These are phyloP conservation scores for Ajuga reptans DNA, from an alignment of 305 asterid species.

Conservation along the genomic window DNA sequence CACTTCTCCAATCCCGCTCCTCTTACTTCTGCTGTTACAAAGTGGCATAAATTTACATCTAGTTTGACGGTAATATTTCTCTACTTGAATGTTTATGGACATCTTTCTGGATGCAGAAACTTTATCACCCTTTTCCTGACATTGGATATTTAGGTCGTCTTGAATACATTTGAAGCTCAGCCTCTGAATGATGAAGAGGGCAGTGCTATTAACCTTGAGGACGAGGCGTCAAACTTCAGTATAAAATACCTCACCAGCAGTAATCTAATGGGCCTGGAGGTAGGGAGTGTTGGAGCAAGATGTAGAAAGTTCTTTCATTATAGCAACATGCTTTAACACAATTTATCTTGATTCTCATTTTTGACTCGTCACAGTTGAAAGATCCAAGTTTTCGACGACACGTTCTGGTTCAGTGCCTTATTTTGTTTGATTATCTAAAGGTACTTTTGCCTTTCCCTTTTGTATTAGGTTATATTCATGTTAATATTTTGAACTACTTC, in stretches of 20 bases:
- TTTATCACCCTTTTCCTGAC: constrained; percentile 9
- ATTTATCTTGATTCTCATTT: constrained; percentile 20
- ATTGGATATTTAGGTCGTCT: constrained; percentile 51
- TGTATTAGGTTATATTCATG: constrained; percentile 6
- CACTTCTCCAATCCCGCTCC: constrained; percentile 78
- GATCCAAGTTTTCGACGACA: constrained; percentile 98
- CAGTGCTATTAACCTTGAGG: constrained; percentile 67
- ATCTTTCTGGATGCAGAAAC: not conserved
- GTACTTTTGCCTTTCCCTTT: constrained; percentile 33
- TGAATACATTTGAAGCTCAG: constrained; percentile 88
- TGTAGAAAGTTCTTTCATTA: constrained; percentile 3
- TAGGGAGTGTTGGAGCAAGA: constrained; percentile 21
- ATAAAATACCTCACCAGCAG: constrained; percentile 94
- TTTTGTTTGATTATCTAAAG: constrained; percentile 88
- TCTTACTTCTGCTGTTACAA: constrained; percentile 53
- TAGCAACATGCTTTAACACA: constrained; percentile 14
- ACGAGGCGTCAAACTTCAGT: constrained; percentile 82
- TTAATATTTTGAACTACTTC: constrained; percentile 11
- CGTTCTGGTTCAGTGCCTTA: constrained; percentile 86
- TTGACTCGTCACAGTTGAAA: constrained; percentile 54
- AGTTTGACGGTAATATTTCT: constrained; percentile 49
- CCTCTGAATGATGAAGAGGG: constrained; percentile 94
- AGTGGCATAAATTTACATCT: constrained; percentile 68
- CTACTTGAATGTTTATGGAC: constrained; percentile 2
- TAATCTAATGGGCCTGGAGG: constrained; percentile 96